These are phyloP conservation scores for Suhomyces choctaworum DNA, from an alignment of 1,139 yeast species.

Conservation along the genomic window DNA sequence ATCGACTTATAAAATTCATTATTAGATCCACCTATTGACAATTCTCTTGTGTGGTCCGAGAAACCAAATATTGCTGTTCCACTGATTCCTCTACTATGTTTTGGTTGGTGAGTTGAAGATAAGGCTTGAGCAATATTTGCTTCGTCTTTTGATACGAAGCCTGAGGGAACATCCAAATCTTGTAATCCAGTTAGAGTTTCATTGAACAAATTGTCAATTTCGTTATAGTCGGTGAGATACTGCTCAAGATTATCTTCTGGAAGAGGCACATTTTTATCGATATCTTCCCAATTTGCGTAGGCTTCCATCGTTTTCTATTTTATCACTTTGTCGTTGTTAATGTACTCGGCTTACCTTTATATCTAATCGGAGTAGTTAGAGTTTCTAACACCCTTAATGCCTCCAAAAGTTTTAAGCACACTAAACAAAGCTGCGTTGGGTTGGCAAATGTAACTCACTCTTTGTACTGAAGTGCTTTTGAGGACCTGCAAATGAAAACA, in stretches of 20 bases:
- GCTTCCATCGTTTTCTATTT: slow-evolving; percentile 31
- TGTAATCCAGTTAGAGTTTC: slow-evolving; percentile 47
- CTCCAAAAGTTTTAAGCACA: too few species aligned
- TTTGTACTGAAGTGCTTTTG: too few species aligned
- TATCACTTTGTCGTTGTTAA: too few species aligned
- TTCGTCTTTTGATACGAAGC: too few species aligned
- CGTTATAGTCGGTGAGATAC: slow-evolving; percentile 36
- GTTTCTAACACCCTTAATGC: too few species aligned
- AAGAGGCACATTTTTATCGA: slow-evolving; percentile 30
- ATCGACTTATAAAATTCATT: slow-evolving; percentile 22
- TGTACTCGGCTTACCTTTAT: too few species aligned
- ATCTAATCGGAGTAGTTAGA: too few species aligned
- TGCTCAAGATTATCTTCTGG: slow-evolving; percentile 47
- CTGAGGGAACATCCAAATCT: slow-evolving; percentile 53
- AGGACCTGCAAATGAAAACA: too few species aligned
- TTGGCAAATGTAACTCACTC: too few species aligned
- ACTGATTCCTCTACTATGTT: slow-evolving; percentile 45
- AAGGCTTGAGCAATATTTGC: too few species aligned
- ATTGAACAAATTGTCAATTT: slow-evolving; percentile 44
- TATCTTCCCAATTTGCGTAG: slow-evolving; percentile 32
- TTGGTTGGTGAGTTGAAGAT: slow-evolving; percentile 13
- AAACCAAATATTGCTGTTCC: slow-evolving; percentile 70
- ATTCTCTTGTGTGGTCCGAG: slow-evolving; percentile 52
- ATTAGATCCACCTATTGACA: slow-evolving; percentile 47
- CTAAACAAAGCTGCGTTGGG: too few species aligned